Evolutionary conservation across 139 green algal species (phyloP), one percentile per base, ranked within the genome.

Genomic region (Gonium pectorale): DNA sequence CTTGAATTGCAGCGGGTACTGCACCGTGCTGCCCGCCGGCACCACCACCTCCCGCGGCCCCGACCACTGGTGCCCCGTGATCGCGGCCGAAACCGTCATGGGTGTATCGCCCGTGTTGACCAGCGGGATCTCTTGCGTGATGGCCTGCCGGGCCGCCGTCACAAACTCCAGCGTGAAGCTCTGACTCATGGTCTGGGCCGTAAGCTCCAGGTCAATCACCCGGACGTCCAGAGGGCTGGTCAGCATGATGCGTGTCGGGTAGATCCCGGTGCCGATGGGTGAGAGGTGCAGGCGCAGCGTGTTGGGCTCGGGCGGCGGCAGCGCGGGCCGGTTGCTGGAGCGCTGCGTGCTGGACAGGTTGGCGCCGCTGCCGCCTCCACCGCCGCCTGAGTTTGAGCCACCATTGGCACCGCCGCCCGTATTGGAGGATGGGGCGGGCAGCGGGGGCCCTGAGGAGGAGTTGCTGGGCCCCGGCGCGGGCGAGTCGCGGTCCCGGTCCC

Each of bases 181-280:
- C 83, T 94, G 88, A 17, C 85, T 92, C 77, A 89, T 77, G 66
- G 83, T 91, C 74, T 89, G 66, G 3, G 73, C 81, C 22, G 66
- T 91, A 26, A 96, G 86, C 86, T 96, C 92, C 24, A 96, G 22
- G 46, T 95, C 92, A 38, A 95, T 52, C 44, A 96, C 90, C 2
- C 94, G 88, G 46, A 94, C 87, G 86, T 97, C 94, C 38, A 88
- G 79, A 35, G 67, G 19, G 27, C 67, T 89, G n/a, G 67, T 88
- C 27, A 97, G 87, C 85, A 92, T 85, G 22, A 97, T 54, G n/a
- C 88, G 79, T 0, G 79, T 86, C 31, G 93, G 93, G 83, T 97
- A 96, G 29, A 92, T 81, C n/a, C 94, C 93, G 1, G 92, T 81
- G 40, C 83, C 88, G 19, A 90, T 87, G 17, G 79, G 79, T 43